These are phyloP conservation scores for Rubia peregrina DNA, from an alignment of 305 asterid species.

Conservation along the genomic window DNA sequence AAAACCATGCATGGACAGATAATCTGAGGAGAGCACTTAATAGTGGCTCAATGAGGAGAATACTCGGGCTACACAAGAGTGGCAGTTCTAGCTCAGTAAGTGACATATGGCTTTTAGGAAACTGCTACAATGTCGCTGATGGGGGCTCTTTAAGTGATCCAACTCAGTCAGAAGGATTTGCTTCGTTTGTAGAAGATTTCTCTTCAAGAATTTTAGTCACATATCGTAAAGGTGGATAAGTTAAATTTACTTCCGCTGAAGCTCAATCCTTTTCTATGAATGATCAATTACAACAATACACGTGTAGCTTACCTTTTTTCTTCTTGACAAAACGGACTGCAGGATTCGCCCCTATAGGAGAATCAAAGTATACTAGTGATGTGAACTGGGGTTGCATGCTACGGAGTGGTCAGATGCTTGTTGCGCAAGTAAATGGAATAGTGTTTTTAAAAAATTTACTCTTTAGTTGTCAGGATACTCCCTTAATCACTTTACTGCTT, in stretches of 20 bases:
- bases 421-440: constrained; percentile 64
- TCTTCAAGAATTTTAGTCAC: constrained; percentile 79
- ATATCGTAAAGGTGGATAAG: constrained; percentile 72
- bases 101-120: constrained; percentile 89
- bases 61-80: constrained; percentile 51
- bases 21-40: constrained; percentile 66
- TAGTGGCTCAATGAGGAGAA: constrained; percentile 81
- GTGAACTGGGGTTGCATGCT: constrained; percentile 27
- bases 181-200: constrained; percentile 82
- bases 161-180: constrained; percentile 77
- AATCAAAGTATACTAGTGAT: constrained; percentile 45
- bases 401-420: constrained; percentile 43
- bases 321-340: constrained; percentile 2
- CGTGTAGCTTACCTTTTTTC: neutral
- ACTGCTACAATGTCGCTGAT: constrained; percentile 58
- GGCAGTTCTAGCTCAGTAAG: constrained; percentile 46
- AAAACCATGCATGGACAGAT: constrained; percentile 46
- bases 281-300: neutral
- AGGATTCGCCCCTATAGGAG: constrained; percentile 75
- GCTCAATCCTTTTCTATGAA: neutral
- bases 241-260: neutral
- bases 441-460: neutral
- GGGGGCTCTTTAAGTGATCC: constrained; percentile 59
- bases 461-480: neutral
- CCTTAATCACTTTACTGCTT: neutral